phyloP scores from a whole-genome alignment of 2,329 filamentous ascomycete species.

The Grosmannia serpens region DNA sequence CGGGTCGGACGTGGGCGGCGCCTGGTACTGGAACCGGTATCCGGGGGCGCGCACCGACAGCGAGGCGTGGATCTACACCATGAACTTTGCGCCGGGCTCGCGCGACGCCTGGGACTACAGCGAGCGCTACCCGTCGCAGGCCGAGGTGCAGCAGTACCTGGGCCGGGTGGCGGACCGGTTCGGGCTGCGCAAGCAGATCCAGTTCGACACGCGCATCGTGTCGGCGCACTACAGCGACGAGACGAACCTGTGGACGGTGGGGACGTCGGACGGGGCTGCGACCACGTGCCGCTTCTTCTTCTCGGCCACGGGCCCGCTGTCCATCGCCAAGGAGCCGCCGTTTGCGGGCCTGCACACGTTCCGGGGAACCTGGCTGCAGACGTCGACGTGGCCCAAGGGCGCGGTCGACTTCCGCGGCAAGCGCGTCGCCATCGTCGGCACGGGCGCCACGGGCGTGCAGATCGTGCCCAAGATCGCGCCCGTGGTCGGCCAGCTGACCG shows the following conservation, averaged over 20 bases:
- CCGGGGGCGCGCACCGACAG: constrained; percentile 63
- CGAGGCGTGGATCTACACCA: constrained; percentile 52
- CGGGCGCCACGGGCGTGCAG: constrained; percentile 68
- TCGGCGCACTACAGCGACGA: constrained; percentile 40
- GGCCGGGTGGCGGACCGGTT: constrained; percentile 1
- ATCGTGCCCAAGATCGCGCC: constrained; percentile 58
- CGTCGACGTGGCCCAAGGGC: constrained; percentile 41
- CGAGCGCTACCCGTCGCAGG: constrained; percentile 18
- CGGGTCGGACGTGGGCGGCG: constrained; percentile 57
- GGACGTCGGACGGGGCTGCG: constrained; percentile 8
- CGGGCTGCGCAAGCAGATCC: constrained; percentile 39
- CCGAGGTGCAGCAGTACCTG: constrained; percentile 6
- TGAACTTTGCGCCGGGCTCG: constrained; percentile 41
- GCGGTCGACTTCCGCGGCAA: constrained; percentile 56
- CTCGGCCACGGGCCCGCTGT: constrained; percentile 56
- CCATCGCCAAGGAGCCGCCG: constrained; percentile 45
- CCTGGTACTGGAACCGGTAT: constrained; percentile 69
- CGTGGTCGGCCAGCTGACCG: constrained; percentile 55
- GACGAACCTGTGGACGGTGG: constrained; percentile 36
- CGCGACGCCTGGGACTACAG: constrained; percentile 33
- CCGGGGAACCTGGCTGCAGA: constrained; percentile 39
- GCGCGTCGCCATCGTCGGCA: constrained; percentile 61
- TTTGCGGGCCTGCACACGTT: constrained; percentile 57
- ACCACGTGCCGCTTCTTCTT: constrained; percentile 43
- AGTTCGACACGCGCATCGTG: constrained; percentile 35